These are phyloP conservation scores for Aspergillus campestris DNA, from an alignment of 495 filamentous ascomycete genomes.

Conservation along the genomic window DNA sequence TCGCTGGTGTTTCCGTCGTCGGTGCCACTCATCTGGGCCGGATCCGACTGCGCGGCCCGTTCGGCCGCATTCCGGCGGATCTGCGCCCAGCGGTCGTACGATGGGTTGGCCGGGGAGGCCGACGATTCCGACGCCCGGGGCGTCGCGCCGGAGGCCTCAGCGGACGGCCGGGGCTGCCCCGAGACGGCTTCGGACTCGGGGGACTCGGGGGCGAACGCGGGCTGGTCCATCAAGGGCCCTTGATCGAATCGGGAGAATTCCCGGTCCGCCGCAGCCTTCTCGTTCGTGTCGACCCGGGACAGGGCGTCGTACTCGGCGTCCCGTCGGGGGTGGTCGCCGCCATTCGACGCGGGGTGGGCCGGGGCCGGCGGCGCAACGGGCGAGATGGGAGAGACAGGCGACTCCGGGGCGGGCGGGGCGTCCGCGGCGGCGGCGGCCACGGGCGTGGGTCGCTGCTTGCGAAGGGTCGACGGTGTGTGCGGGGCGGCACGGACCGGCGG, in stretches of 20 bases:
- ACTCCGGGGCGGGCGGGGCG: constrained; percentile 12
- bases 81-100: constrained; percentile 82
- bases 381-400: not conserved
- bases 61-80: constrained; percentile 91
- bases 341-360: constrained; percentile 7
- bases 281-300: constrained; percentile 56
- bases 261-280: constrained; percentile 55
- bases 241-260: constrained; percentile 84
- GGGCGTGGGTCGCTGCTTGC: constrained; percentile 31
- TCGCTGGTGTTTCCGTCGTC: constrained; percentile 83
- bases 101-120: constrained; percentile 11
- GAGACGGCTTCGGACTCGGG: constrained; percentile 22
- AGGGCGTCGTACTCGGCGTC: constrained; percentile 43
- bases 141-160: too few relatives aligned
- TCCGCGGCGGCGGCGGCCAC: constrained; percentile 12
- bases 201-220: constrained; percentile 70
- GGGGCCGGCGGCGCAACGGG: constrained; percentile 8
- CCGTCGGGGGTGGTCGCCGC: constrained; percentile 41
- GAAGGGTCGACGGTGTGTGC: constrained; percentile 18
- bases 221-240: constrained; percentile 79
- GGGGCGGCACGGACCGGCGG: constrained; percentile 11
- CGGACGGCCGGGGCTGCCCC: constrained; percentile 5
- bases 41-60: constrained; percentile 56
- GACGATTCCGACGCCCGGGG: not conserved
- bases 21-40: constrained; percentile 39